Conservation (phyloP, 345 rosid genomes). For the Eucalyptus pauciflora region DNA sequence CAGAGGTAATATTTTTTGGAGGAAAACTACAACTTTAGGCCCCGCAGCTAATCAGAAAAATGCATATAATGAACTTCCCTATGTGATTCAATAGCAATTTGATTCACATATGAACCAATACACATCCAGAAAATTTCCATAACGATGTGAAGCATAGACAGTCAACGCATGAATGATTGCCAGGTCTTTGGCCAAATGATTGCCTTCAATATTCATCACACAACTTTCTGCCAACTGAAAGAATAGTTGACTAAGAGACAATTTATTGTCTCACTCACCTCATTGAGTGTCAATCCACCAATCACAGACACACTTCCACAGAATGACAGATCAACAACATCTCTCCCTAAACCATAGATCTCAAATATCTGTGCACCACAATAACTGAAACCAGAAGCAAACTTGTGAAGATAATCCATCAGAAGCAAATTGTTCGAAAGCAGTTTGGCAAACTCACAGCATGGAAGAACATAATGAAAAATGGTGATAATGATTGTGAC, state of each 20-base stretch:
- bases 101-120: background rate
- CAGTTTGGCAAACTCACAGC: background rate
- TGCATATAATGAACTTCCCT: background rate
- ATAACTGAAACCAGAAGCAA: conserved; percentile 45
- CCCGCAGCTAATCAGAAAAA: background rate
- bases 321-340: conserved; percentile 77
- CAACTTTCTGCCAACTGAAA: background rate
- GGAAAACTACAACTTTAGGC: background rate
- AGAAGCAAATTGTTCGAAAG: background rate
- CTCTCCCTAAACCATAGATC: conserved; percentile 88
- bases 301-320: conserved; percentile 78
- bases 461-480: background rate
- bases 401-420: conserved; percentile 4
- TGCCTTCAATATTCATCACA: background rate
- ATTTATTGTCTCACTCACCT: conserved; percentile 33
- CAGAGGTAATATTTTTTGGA: background rate
- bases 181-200: background rate
- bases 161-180: background rate
- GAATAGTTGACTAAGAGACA: background rate
- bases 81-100: background rate
- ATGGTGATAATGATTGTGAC: background rate
- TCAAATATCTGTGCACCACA: conserved; percentile 99
- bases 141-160: background rate
- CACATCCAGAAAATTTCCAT: background rate
- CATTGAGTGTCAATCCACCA: conserved; percentile 88